phyloP scores from a whole-genome alignment of 2,329 filamentous ascomycete species.

The Emericellopsis atlantica region DNA sequence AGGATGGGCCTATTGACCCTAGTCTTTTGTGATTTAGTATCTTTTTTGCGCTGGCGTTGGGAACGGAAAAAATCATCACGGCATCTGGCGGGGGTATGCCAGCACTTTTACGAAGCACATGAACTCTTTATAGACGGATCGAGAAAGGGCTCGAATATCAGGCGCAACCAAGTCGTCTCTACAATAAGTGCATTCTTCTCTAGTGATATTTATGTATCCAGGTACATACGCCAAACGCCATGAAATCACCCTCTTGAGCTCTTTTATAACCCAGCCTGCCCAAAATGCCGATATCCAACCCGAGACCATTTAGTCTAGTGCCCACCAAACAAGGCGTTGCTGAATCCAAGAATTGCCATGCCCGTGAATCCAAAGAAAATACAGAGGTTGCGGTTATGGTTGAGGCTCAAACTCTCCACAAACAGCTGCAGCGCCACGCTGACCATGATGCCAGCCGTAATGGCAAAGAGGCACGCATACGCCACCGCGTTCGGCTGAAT shows the following conservation, averaged over 20 bases:
- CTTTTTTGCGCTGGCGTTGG: neutral
- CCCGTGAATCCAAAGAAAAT: conserved; percentile 72
- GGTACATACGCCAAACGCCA: too few relatives aligned
- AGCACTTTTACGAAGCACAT: too few relatives aligned
- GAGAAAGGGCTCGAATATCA: too few relatives aligned
- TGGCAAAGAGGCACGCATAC: conserved; percentile 75
- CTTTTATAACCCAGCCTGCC: too few relatives aligned
- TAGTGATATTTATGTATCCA: too few relatives aligned
- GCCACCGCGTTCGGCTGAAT: conserved; percentile 39
- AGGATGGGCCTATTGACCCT: conserved; percentile 18
- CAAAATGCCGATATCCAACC: too few relatives aligned
- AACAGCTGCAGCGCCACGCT: conserved; percentile 85
- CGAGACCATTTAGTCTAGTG: neutral
- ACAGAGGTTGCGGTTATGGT: conserved; percentile 65
- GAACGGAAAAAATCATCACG: neutral
- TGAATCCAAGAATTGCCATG: conserved; percentile 78
- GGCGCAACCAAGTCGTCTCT: too few relatives aligned
- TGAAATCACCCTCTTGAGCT: too few relatives aligned
- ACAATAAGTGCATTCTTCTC: too few relatives aligned
- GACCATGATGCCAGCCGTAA: conserved; percentile 89
- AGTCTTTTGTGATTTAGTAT: conserved; percentile 7
- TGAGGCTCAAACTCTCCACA: conserved; percentile 71
- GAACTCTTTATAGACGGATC: too few relatives aligned
- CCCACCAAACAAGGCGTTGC: conserved; percentile 65
- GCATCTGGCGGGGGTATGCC: neutral